Evolutionary conservation across 495 filamentous ascomycete species (phyloP).

Genomic region (Xylaria telfairii): DNA sequence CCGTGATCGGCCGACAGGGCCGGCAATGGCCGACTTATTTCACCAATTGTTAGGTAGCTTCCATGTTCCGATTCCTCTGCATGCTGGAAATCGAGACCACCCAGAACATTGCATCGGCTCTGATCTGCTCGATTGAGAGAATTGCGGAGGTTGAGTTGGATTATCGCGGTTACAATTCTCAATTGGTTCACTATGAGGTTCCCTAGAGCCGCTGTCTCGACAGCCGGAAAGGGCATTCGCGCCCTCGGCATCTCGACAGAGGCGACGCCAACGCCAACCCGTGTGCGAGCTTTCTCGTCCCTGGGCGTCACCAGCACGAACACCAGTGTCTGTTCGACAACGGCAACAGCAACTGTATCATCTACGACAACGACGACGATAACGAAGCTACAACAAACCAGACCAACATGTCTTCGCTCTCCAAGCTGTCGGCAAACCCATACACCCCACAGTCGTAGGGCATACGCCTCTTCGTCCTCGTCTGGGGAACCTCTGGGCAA

Average conservation of each 20-base stretch:
- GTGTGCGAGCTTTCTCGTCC: slow-evolving; percentile 28
- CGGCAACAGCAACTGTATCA: slow-evolving; percentile 16
- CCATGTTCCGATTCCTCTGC: not conserved
- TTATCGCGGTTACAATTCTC: not conserved
- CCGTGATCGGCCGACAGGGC: slow-evolving; percentile 24
- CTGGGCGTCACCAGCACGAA: slow-evolving; percentile 21
- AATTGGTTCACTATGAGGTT: slow-evolving; percentile 46
- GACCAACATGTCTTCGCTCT: slow-evolving; percentile 14
- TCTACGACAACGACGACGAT: slow-evolving; percentile 8
- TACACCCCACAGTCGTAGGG: slow-evolving; percentile 24
- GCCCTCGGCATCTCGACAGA: slow-evolving; percentile 24
- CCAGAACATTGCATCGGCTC: not conserved
- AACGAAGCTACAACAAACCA: slow-evolving; percentile 28
- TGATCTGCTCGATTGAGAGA: not conserved
- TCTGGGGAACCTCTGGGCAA: slow-evolving; percentile 54
- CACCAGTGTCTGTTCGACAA: slow-evolving; percentile 12
- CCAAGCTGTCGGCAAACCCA: not conserved
- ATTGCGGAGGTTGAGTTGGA: not conserved
- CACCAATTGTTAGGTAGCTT: not conserved
- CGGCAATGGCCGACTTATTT: slow-evolving; percentile 16
- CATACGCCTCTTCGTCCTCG: slow-evolving; percentile 40
- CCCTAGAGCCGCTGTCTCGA: slow-evolving; percentile 35
- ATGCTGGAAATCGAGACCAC: not conserved
- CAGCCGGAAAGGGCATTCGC: slow-evolving; percentile 34
- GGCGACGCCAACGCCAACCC: slow-evolving; percentile 3